These are phyloP conservation scores for Naganishia kalamii DNA, from an alignment of 768 basidiomycete genomes.

Conservation along the genomic window DNA sequence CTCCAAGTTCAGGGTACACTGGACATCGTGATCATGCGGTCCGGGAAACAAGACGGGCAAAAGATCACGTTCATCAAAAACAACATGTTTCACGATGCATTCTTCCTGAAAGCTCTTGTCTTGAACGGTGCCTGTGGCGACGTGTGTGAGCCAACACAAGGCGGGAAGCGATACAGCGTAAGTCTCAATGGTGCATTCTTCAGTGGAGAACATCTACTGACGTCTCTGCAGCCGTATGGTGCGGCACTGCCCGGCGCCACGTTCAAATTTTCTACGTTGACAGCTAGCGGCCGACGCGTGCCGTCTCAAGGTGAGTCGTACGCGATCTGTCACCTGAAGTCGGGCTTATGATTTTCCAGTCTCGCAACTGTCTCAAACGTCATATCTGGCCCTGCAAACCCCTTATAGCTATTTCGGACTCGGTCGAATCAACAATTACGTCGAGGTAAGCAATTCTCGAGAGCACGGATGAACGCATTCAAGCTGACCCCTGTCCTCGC, in stretches of 20 bases:
- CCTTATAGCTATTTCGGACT: slow-evolving; percentile 96
- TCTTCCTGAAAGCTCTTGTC: slow-evolving; percentile 94
- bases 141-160: slow-evolving; percentile 61
- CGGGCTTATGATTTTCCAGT: slow-evolving; percentile 51
- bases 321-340: slow-evolving; percentile 16
- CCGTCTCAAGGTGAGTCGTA: slow-evolving; percentile 70
- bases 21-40: slow-evolving; percentile 85
- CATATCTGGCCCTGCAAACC: slow-evolving; percentile 80
- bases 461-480: neutral
- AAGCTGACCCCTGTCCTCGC: neutral
- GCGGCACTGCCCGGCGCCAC: slow-evolving; percentile 90
- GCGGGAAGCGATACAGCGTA: slow-evolving; percentile 66
- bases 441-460: slow-evolving; percentile 54
- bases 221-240: slow-evolving; percentile 66
- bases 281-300: slow-evolving; percentile 76
- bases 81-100: slow-evolving; percentile 96
- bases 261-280: slow-evolving; percentile 93
- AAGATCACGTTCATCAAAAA: slow-evolving; percentile 77
- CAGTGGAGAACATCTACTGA: neutral
- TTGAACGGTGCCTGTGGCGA: slow-evolving; percentile 83
- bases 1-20: slow-evolving; percentile 61
- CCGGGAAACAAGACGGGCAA: slow-evolving; percentile 57
- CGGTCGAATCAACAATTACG: slow-evolving; percentile 97
- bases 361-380: slow-evolving; percentile 84
- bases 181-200: slow-evolving; percentile 35